phyloP scores from a whole-genome alignment of 2,329 filamentous ascomycete genomes.

The Venturia aucupariae region DNA sequence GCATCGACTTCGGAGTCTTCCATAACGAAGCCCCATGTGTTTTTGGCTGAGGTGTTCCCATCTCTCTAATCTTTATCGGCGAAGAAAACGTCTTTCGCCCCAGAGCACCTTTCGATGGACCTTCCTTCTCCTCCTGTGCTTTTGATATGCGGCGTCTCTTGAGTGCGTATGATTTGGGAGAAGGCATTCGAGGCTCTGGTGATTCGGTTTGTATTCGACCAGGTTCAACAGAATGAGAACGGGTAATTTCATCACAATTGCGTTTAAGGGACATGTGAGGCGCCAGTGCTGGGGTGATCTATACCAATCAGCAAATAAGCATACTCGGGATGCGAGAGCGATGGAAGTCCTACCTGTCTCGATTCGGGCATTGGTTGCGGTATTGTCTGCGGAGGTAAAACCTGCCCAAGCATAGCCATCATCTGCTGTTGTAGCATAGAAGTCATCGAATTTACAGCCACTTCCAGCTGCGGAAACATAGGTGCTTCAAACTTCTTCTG shows the following conservation, averaged over 20 bases:
- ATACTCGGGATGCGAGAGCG: background rate
- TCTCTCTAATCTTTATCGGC: background rate
- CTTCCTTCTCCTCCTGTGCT: background rate
- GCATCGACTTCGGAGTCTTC: background rate
- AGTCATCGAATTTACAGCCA: background rate
- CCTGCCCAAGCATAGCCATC: background rate
- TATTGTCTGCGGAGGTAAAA: background rate
- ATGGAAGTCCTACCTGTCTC: background rate
- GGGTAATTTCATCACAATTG: background rate
- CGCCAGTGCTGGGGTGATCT: background rate
- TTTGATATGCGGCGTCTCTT: slow-evolving; percentile 1
- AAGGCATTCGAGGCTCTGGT: background rate
- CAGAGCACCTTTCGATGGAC: background rate
- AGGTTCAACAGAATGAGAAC: background rate
- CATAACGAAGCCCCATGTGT: background rate
- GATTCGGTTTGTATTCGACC: background rate
- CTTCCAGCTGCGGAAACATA: slow-evolving; percentile 6
- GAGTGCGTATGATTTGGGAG: background rate
- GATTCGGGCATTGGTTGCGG: background rate
- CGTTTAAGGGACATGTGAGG: background rate
- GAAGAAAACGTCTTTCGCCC: background rate
- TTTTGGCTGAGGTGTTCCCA: background rate
- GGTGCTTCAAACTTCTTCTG: background rate
- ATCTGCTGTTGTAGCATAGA: background rate
- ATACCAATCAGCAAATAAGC: background rate